Conservation (phyloP, 352 stramenopile species). For the Phytophthora pinifolia region DNA sequence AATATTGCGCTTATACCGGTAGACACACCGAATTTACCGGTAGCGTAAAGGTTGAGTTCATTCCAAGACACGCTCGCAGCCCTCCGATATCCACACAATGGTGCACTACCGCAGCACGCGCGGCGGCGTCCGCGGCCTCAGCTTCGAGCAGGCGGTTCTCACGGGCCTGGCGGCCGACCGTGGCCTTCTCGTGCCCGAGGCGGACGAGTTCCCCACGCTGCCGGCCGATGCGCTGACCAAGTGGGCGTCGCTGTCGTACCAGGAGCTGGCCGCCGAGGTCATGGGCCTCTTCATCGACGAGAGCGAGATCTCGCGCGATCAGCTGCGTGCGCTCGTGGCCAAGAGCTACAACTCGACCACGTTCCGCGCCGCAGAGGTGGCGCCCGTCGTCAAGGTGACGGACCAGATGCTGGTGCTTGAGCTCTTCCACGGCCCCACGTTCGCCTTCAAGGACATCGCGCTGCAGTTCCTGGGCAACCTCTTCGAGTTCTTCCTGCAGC, state of each 20-base stretch:
- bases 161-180: constrained; percentile 83
- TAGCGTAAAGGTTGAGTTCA: no score
- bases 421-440: constrained; percentile 99
- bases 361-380: constrained; percentile 94
- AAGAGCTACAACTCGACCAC: constrained; percentile 91
- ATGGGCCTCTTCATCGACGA: constrained; percentile 97
- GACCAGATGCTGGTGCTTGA: constrained; percentile 92
- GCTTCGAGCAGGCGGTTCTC: constrained; percentile 88
- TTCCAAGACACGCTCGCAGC: no score
- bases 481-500: constrained; percentile 98
- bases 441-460: constrained; percentile 99
- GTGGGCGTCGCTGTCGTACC: constrained; percentile 93
- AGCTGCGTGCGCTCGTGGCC: constrained; percentile 91
- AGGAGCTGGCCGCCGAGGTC: constrained; percentile 93
- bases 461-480: constrained; percentile 99
- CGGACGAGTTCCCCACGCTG: constrained; percentile 77
- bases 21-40: no score
- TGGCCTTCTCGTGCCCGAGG: constrained; percentile 81
- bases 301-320: constrained; percentile 90
- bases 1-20: no score
- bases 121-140: constrained; percentile 74
- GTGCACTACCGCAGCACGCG: constrained; percentile 86
- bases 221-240: constrained; percentile 62
- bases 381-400: constrained; percentile 92
- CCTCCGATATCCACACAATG: constrained; percentile 36